These are phyloP conservation scores for Yamadazyma conglobata DNA, from an alignment of 1,139 yeast species.

Conservation along the genomic window DNA sequence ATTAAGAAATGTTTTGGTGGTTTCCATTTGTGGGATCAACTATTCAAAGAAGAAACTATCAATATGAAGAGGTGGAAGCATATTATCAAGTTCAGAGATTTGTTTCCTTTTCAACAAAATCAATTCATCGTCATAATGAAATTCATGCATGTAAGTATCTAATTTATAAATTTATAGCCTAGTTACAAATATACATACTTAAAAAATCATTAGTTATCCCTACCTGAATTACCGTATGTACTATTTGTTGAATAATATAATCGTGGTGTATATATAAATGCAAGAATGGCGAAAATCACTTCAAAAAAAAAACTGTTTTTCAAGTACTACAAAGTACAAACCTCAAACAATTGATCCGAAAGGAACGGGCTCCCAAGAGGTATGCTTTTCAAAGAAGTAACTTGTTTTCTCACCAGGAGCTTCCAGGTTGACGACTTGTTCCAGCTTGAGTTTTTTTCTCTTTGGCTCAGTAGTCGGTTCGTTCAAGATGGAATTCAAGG, in stretches of 20 bases:
- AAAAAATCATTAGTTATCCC: no score
- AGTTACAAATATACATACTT: no score
- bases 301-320: no score
- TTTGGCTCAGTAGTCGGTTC: slow-evolving; percentile 3
- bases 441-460: slow-evolving; percentile 2
- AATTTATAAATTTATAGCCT: neutral
- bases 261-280: no score
- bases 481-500: slow-evolving; percentile 10
- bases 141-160: slow-evolving; percentile 28
- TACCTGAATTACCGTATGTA: no score
- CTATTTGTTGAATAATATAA: no score
- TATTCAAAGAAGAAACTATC: slow-evolving; percentile 34
- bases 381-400: slow-evolving; percentile 26
- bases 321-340: neutral
- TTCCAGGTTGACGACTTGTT: slow-evolving; percentile 2
- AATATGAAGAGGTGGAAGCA: slow-evolving; percentile 48
- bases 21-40: slow-evolving; percentile 42
- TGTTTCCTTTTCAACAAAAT: slow-evolving; percentile 40
- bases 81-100: slow-evolving; percentile 36
- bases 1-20: slow-evolving; percentile 38
- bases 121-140: slow-evolving; percentile 41
- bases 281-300: no score
- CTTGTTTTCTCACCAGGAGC: slow-evolving; percentile 8
- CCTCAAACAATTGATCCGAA: slow-evolving; percentile 22
- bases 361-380: slow-evolving; percentile 33